Conservation (phyloP, 2,329 filamentous ascomycete genomes). For the Aspergillus brunneoviolaceus region DNA sequence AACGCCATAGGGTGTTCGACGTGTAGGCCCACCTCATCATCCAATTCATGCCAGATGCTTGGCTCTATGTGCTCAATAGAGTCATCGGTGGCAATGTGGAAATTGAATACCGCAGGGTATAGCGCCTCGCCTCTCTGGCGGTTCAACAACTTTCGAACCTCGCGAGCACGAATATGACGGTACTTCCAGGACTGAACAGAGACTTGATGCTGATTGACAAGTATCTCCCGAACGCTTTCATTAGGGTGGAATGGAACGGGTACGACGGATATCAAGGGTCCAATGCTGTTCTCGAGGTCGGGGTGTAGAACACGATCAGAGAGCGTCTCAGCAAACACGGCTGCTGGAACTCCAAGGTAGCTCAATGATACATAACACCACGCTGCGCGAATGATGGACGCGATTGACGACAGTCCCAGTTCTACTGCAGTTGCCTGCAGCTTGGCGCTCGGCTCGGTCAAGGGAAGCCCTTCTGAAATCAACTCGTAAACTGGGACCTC, state of each 20-base stretch:
- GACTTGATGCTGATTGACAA: slow-evolving; percentile 27
- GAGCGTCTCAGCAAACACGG: slow-evolving; percentile 34
- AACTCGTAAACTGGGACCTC: slow-evolving; percentile 17
- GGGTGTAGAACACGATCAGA: slow-evolving; percentile 32
- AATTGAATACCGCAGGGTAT: slow-evolving; percentile 37
- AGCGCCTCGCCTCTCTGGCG: slow-evolving; percentile 26
- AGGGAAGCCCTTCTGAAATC: slow-evolving; percentile 17
- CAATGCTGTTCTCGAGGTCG: slow-evolving; percentile 29
- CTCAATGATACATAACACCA: slow-evolving; percentile 30
- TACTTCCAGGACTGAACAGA: slow-evolving; percentile 28
- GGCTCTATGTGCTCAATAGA: slow-evolving; percentile 1
- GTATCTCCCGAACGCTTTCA: slow-evolving; percentile 25
- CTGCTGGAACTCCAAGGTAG: slow-evolving; percentile 28
- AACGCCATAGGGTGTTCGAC: slow-evolving; percentile 46
- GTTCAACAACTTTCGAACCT: slow-evolving; percentile 29
- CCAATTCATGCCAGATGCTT: slow-evolving; percentile 28
- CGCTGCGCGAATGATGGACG: slow-evolving; percentile 30
- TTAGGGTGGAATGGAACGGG: slow-evolving; percentile 33
- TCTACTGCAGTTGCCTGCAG: slow-evolving; percentile 21
- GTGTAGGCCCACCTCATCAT: slow-evolving; percentile 34
- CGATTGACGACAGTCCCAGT: slow-evolving; percentile 30
- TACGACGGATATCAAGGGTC: slow-evolving; percentile 35
- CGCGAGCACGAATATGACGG: slow-evolving; percentile 31
- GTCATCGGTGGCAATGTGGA: slow-evolving; percentile 23
- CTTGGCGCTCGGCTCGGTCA: slow-evolving; percentile 18